Base-by-base conservation (phyloP, 2,329 filamentous ascomycete genomes). In the Lecanosticta acicola region DNA sequence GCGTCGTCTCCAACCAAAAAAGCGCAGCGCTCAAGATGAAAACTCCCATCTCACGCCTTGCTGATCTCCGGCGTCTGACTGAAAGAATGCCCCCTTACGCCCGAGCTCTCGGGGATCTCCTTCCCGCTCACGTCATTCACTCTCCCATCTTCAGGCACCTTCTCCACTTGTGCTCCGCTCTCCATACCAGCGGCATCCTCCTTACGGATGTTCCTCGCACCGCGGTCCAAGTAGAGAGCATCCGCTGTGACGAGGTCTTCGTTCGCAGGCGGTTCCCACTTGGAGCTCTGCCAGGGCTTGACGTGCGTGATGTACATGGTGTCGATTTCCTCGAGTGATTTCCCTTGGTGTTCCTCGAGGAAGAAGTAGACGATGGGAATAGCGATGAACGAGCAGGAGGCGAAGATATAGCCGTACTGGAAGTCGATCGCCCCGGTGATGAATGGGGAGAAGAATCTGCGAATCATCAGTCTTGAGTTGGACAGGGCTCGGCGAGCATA, bases 251-350 rank as follows among this genome's bases (percentile, higher is more conserved):
- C 54, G 3, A 62, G 46, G 1, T 62, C 58, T 44, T 66, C 62
- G 26, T 54, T 56, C 29, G 54, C 51, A 3, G 61, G 61, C 1
- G 64, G 54, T 17, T 49, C 43, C 64, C 65, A 68, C 29, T 60
- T 60, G 18, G 54, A 50, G 21, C 56, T 61, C 54, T 66, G 60
- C 51, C 52, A 57, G 13, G 65, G 64, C 35, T 55, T 46, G 1
- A 56, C 53, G 19, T 54, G 56, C 4, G 53, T 71, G 29, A 86
- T 72, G 54, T 88, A 89, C 82, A 86, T 85, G 39, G 80, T 83
- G 58, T 91, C 86, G 45, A 91, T 84, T 64, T 90, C 84, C 68
- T 91, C 86, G 1, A 91, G 73, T 0, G 79, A 82, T 4, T 84
- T 77, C 42, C 83, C 85, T 60, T 85, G 81, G 37, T 78, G 81